These are phyloP conservation scores for Limonium bicolor DNA, from an alignment of 148 eudicot species.

Conservation along the genomic window DNA sequence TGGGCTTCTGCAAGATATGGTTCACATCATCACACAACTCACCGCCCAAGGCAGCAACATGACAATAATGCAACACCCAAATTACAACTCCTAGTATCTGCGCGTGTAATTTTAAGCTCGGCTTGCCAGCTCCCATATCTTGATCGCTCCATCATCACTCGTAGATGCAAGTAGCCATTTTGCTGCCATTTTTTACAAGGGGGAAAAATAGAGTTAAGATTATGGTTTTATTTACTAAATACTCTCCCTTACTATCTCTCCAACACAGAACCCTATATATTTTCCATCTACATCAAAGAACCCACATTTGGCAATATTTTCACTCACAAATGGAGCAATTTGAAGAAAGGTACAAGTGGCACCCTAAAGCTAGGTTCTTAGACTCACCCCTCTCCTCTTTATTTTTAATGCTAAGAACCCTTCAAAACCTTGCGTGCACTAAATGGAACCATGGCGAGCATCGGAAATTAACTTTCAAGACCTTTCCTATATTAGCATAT, in stretches of 20 bases:
- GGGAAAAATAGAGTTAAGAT: not conserved
- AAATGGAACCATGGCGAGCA: too few species aligned
- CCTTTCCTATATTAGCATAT: not conserved
- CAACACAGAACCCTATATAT: too few species aligned
- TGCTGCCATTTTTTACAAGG: slow-evolving; percentile 24
- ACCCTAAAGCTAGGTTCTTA: not conserved
- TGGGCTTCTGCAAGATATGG: too few species aligned
- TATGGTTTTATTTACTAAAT: not conserved
- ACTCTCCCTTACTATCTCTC: too few species aligned
- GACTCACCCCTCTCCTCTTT: not conserved
- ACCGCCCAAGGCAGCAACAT: too few species aligned
- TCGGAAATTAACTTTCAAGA: not conserved
- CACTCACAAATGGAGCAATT: not conserved
- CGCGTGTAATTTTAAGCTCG: slow-evolving; percentile 15
- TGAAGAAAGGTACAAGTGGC: not conserved
- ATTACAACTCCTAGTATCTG: too few species aligned
- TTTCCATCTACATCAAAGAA: too few species aligned
- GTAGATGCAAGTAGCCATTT: slow-evolving; percentile 57
- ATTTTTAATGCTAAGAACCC: not conserved
- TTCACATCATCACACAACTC: too few species aligned
- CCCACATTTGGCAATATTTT: not conserved
- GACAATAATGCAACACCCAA: too few species aligned
- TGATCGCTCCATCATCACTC: slow-evolving; percentile 70
- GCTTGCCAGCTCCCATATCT: slow-evolving; percentile 57
- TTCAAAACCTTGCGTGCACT: too few species aligned